Evolutionary conservation across 169 alveolate species (phyloP).

Genomic region (Plasmodium inui): DNA sequence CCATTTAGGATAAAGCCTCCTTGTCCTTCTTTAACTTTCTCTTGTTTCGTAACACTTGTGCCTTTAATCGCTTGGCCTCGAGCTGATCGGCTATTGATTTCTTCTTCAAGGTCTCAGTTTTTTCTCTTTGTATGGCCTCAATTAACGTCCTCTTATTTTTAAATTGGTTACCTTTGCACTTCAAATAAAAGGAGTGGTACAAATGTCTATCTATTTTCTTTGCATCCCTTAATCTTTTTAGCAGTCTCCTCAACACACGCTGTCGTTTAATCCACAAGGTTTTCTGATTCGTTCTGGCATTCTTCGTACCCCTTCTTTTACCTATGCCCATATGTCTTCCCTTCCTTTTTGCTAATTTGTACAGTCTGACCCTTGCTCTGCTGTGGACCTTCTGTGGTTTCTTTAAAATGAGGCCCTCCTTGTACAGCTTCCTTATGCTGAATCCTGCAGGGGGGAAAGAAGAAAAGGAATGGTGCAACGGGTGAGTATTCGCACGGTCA

Average conservation of each 20-base stretch:
- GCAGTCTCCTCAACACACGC: conserved; percentile 98
- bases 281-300: conserved; percentile 98
- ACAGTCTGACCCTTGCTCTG: conserved; percentile 94
- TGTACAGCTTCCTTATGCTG: conserved; percentile 95
- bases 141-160: conserved; percentile 97
- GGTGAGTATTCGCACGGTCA: background rate
- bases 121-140: conserved; percentile 97
- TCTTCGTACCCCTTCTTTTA: conserved; percentile 97
- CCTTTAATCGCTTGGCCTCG: conserved; percentile 91
- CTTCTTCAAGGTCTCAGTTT: conserved; percentile 92
- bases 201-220: conserved; percentile 96
- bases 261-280: conserved; percentile 98
- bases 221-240: conserved; percentile 96
- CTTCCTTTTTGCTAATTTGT: conserved; percentile 95
- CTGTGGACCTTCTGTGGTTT: conserved; percentile 97
- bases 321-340: conserved; percentile 99
- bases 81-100: conserved; percentile 90
- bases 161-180: conserved; percentile 98
- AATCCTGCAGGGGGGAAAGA: conserved; percentile 50
- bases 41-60: conserved; percentile 85
- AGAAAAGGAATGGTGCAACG: background rate
- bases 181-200: conserved; percentile 97
- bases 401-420: conserved; percentile 97
- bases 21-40: conserved; percentile 81
- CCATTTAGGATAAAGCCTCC: conserved; percentile 19